Evolutionary conservation across 768 basidiomycete genomes (phyloP).

Genomic region (Clitopilus passeckerianus): DNA sequence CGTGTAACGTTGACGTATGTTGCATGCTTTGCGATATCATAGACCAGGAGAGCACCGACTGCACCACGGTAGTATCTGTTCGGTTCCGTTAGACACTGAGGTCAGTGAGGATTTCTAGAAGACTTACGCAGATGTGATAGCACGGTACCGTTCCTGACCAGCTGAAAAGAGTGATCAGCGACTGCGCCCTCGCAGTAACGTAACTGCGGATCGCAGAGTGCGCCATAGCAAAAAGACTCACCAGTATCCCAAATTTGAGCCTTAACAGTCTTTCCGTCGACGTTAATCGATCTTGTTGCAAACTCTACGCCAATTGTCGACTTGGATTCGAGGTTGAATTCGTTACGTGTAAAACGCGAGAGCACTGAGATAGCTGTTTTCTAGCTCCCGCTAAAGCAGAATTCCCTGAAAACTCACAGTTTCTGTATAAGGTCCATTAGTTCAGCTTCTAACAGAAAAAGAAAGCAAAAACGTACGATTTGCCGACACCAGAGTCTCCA

Average conservation of each 20-base stretch:
- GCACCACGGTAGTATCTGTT: constrained; percentile 95
- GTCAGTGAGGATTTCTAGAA: constrained; percentile 3
- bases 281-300: constrained; percentile 89
- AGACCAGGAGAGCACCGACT: constrained; percentile 87
- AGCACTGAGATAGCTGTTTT: constrained; percentile 59
- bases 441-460: not conserved
- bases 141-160: constrained; percentile 95
- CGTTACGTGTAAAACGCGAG: constrained; percentile 98
- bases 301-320: constrained; percentile 99
- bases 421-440: constrained; percentile 31
- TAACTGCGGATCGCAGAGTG: constrained; percentile 1
- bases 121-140: constrained; percentile 93
- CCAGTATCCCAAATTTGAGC: constrained; percentile 99
- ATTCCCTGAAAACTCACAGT: constrained; percentile 43
- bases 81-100: not conserved
- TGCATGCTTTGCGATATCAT: constrained; percentile 91
- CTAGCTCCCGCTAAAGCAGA: not conserved
- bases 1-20: constrained; percentile 92
- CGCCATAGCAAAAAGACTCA: constrained; percentile 29
- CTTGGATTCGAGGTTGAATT: constrained; percentile 99
- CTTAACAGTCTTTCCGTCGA: constrained; percentile 97
- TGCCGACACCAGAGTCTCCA: constrained; percentile 98
- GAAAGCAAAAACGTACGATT: constrained; percentile 73
- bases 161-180: constrained; percentile 40
- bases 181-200: constrained; percentile 3